These are phyloP conservation scores for Oryza meyeriana DNA, from an alignment of 176 grass and related monocot species.

Conservation along the genomic window DNA sequence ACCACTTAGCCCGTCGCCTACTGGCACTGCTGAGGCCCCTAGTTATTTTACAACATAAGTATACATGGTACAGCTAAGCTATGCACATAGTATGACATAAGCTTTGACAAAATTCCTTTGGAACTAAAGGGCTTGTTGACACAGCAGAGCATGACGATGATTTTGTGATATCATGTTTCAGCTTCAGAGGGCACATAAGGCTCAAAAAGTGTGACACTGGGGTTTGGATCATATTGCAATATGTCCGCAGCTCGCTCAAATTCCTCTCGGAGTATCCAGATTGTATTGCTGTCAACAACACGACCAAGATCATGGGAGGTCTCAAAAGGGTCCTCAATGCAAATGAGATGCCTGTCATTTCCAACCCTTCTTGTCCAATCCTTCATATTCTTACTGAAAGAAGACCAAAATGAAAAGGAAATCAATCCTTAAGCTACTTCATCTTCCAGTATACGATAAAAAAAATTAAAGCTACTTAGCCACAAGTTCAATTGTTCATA, in stretches of 20 bases:
- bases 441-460: slow-evolving; percentile 4
- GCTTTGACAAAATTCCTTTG: neutral
- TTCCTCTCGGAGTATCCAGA: slow-evolving; percentile 86
- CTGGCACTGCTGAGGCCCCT: neutral
- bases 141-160: neutral
- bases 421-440: slow-evolving; percentile 6
- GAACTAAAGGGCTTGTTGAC: neutral
- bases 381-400: slow-evolving; percentile 76
- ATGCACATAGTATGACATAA: slow-evolving; percentile 21
- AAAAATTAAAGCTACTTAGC: neutral
- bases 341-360: slow-evolving; percentile 94
- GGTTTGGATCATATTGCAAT: slow-evolving; percentile 71
- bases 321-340: slow-evolving; percentile 97
- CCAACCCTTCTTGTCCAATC: slow-evolving; percentile 90
- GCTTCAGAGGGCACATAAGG: slow-evolving; percentile 46
- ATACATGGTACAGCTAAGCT: slow-evolving; percentile 44
- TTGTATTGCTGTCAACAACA: slow-evolving; percentile 76
- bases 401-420: slow-evolving; percentile 12
- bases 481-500: slow-evolving; percentile 11
- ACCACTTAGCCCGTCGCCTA: neutral
- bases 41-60: slow-evolving; percentile 31
- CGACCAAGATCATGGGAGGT: slow-evolving; percentile 88
- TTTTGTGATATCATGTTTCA: slow-evolving; percentile 5
- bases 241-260: slow-evolving; percentile 90
- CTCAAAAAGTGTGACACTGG: slow-evolving; percentile 64